Evolutionary conservation across 139 green algal species (phyloP).

Genomic region (Chlamydomonas asymmetrica): DNA sequence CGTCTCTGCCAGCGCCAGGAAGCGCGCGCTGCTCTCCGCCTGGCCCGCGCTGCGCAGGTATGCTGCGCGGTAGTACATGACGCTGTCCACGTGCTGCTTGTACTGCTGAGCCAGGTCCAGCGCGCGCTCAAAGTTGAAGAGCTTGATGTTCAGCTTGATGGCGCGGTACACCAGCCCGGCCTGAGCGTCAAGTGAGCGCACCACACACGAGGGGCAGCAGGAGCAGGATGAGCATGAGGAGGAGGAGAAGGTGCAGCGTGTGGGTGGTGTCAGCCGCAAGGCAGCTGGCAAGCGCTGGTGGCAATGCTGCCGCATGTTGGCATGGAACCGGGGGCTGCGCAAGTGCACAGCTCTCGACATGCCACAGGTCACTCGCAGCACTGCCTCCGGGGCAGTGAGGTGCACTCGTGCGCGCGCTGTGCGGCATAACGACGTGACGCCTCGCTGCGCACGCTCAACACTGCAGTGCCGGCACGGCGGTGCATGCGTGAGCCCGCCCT

Average conservation of each 20-base stretch:
- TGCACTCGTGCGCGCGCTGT: no score
- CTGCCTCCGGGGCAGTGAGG: no score
- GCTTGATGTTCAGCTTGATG: conserved; percentile 78
- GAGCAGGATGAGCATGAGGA: no score
- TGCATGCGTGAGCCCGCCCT: not conserved
- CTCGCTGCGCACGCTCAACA: no score
- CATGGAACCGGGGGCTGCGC: no score
- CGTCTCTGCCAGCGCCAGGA: conserved; percentile 44
- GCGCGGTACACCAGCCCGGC: conserved; percentile 73
- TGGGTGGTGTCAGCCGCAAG: no score
- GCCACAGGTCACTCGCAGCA: no score
- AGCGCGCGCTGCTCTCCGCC: conserved; percentile 46
- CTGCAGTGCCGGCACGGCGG: not conserved
- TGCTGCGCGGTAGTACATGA: conserved; percentile 58
- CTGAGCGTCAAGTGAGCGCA: conserved; percentile 28
- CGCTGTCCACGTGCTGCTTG: conserved; percentile 74
- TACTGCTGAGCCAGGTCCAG: conserved; percentile 72
- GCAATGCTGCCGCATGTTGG: no score
- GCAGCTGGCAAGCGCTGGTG: no score
- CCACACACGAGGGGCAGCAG: not conserved
- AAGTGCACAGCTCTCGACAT: no score
- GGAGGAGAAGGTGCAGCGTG: no score
- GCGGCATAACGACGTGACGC: no score
- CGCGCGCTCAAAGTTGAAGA: conserved; percentile 68
- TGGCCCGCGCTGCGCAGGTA: conserved; percentile 37